phyloP scores from a whole-genome alignment of 441 rosid genomes.

The Syzygium syzygioides region DNA sequence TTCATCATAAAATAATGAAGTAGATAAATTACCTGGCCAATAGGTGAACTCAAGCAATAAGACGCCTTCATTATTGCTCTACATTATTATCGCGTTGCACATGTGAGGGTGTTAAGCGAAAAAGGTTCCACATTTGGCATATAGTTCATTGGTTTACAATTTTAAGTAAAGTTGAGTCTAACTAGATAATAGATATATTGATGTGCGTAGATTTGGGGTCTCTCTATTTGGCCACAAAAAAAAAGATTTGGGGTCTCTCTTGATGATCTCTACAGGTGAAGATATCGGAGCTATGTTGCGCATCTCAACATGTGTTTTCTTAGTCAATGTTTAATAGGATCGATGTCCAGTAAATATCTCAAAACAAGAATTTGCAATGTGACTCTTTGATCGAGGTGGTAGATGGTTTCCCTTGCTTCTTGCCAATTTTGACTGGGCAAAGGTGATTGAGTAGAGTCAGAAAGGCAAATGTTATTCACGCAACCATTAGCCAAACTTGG shows the following conservation, averaged over 20 bases:
- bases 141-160: background rate
- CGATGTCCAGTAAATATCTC: background rate
- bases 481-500: background rate
- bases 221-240: background rate
- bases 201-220: background rate
- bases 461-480: background rate
- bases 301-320: background rate
- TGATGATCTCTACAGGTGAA: background rate
- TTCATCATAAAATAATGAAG: background rate
- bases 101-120: background rate
- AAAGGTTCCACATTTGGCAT: background rate
- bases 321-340: too few relatives aligned
- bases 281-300: background rate
- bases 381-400: background rate
- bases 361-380: background rate
- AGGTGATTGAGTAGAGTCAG: background rate
- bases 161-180: background rate
- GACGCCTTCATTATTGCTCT: background rate
- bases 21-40: background rate
- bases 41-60: background rate
- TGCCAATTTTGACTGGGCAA: background rate
- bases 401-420: background rate
- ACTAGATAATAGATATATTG: background rate
- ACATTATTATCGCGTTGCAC: background rate
- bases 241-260: background rate